These are phyloP conservation scores for Exophiala viscosa DNA, from an alignment of 2,329 filamentous ascomycete genomes.

Conservation along the genomic window DNA sequence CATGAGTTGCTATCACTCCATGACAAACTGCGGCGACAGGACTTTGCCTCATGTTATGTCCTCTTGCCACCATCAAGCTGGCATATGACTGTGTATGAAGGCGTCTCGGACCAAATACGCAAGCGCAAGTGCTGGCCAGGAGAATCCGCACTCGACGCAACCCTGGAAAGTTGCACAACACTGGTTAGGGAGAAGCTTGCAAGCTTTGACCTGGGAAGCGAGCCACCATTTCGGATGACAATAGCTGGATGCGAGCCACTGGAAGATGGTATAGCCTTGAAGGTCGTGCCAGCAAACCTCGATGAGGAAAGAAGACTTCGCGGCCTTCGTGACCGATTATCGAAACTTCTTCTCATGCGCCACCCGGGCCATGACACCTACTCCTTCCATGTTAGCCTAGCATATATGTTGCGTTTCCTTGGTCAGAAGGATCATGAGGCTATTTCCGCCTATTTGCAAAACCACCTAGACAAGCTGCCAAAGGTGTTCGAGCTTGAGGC, in stretches of 20 bases:
- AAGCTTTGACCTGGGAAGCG: not conserved
- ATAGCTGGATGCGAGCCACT: not conserved
- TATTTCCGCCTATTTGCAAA: too few relatives aligned
- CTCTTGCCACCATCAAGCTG: constrained; percentile 9
- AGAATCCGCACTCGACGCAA: not conserved
- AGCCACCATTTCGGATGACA: constrained; percentile 3
- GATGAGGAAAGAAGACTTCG: too few relatives aligned
- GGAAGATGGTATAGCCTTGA: too few relatives aligned
- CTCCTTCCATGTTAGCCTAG: constrained; percentile 9
- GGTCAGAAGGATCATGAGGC: constrained; percentile 1
- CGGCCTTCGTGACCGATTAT: too few relatives aligned
- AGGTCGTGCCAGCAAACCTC: too few relatives aligned
- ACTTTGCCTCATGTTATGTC: constrained; percentile 1
- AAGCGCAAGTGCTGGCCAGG: constrained; percentile 3
- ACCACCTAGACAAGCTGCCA: not conserved
- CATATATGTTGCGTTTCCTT: constrained; percentile 2
- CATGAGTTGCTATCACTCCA: not conserved
- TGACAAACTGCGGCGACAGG: constrained; percentile 1
- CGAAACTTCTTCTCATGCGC: too few relatives aligned
- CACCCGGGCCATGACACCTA: constrained; percentile 8
- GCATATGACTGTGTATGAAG: constrained; percentile 16
- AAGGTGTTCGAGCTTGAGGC: not conserved
- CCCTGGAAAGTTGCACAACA: too few relatives aligned
- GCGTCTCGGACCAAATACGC: constrained; percentile 10
- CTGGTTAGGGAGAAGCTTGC: too few relatives aligned